Conservation (phyloP, 2,329 filamentous ascomycete genomes). For the Colletotrichum sansevieriae region DNA sequence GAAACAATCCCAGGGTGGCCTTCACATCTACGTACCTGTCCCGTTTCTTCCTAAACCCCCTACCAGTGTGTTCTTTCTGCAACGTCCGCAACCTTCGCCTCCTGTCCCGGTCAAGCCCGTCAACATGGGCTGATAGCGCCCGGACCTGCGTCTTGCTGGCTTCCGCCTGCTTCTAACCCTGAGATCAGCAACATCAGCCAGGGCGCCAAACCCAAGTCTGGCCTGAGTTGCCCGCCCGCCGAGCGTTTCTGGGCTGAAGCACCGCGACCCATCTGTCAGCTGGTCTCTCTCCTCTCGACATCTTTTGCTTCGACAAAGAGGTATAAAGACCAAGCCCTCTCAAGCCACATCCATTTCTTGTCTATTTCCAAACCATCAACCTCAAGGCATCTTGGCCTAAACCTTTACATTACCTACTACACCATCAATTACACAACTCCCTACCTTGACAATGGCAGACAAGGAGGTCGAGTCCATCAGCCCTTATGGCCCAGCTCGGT, state of each 20-base stretch:
- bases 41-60: conserved; percentile 14
- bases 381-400: conserved; percentile 47
- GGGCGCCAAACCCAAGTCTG: conserved; percentile 11
- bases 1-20: neutral
- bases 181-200: conserved; percentile 29
- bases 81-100: conserved; percentile 15
- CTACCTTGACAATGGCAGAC: conserved; percentile 40
- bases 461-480: conserved; percentile 68
- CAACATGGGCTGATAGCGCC: conserved; percentile 35
- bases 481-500: conserved; percentile 74
- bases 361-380: conserved; percentile 18
- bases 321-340: conserved; percentile 29
- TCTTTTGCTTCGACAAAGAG: conserved; percentile 18
- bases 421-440: conserved; percentile 10
- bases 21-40: conserved; percentile 17
- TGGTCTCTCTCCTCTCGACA: neutral
- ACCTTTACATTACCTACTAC: conserved; percentile 1
- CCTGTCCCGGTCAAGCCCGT: conserved; percentile 21
- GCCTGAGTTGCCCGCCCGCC: conserved; percentile 14
- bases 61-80: conserved; percentile 2
- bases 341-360: conserved; percentile 2
- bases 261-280: neutral
- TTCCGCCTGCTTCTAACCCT: conserved; percentile 2
- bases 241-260: conserved; percentile 15
- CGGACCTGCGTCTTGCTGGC: conserved; percentile 14